These are phyloP conservation scores for Geotrichum candidum DNA, from an alignment of 1,139 yeast species.

Conservation along the genomic window DNA sequence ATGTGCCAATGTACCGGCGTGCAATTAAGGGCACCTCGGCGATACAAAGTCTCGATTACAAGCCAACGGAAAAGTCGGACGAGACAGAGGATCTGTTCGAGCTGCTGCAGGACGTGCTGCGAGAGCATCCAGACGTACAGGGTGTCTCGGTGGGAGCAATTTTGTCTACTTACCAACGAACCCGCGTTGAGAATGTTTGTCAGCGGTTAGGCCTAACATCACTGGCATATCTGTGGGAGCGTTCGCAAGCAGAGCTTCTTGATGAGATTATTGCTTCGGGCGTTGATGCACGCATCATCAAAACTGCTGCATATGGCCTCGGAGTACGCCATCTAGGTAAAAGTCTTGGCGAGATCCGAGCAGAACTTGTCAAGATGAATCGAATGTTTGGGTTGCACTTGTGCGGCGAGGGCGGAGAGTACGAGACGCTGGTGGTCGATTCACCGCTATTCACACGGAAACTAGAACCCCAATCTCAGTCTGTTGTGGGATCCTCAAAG, in stretches of 20 bases:
- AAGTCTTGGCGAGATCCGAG: conserved; percentile 55
- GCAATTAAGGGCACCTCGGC: conserved; percentile 57
- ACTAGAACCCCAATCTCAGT: conserved; percentile 43
- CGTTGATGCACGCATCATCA: conserved; percentile 78
- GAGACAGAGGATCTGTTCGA: conserved; percentile 77
- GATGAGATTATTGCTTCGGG: conserved; percentile 68
- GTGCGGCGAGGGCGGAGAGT: conserved; percentile 98
- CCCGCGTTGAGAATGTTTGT: conserved; percentile 89
- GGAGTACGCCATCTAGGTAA: conserved; percentile 60
- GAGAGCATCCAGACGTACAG: conserved; percentile 61
- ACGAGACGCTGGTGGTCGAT: conserved; percentile 86
- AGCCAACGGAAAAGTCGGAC: conserved; percentile 35
- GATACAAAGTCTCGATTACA: conserved; percentile 64
- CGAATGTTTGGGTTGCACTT: conserved; percentile 72
- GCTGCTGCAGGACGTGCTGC: conserved; percentile 45
- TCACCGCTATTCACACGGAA: conserved; percentile 70
- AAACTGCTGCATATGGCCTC: conserved; percentile 90
- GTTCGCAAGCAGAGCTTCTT: conserved; percentile 74
- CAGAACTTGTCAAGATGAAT: conserved; percentile 55
- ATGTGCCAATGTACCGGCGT: conserved; percentile 73
- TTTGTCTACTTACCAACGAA: conserved; percentile 84
- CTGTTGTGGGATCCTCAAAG: conserved; percentile 44
- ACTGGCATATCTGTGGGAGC: conserved; percentile 82
- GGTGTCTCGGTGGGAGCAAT: conserved; percentile 96
- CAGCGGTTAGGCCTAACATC: conserved; percentile 60